These are phyloP conservation scores for Scutellaria barbata DNA, from an alignment of 257 asterid species.

Conservation along the genomic window DNA sequence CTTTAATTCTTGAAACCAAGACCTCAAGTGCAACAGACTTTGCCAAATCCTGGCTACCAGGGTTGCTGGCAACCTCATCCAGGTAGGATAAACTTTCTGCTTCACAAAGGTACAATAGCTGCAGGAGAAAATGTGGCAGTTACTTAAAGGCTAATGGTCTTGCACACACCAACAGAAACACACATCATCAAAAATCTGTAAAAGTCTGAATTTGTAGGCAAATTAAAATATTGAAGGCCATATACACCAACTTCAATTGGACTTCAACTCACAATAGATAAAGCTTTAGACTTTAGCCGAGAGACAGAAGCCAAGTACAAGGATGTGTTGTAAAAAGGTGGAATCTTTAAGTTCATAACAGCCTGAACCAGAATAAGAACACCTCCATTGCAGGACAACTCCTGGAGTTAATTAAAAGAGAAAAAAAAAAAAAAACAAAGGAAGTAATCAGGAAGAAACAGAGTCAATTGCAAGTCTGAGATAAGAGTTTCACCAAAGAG, in stretches of 20 bases:
- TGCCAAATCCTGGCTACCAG: conserved; percentile 71
- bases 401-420: conserved; percentile 53
- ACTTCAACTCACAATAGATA: conserved; percentile 83
- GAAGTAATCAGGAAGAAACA: conserved; percentile 36
- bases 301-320: conserved; percentile 64
- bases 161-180: conserved; percentile 21
- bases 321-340: conserved; percentile 49
- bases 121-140: conserved; percentile 42
- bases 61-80: conserved; percentile 90
- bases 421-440: conserved; percentile 22
- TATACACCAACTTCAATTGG: conserved; percentile 27
- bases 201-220: neutral
- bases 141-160: conserved; percentile 26
- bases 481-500: conserved; percentile 14
- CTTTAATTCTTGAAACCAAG: conserved; percentile 36
- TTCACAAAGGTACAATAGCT: conserved; percentile 95
- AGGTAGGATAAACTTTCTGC: conserved; percentile 89
- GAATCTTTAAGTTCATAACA: conserved; percentile 64
- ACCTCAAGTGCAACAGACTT: conserved; percentile 87
- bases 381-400: conserved; percentile 90
- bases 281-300: conserved; percentile 82
- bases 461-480: conserved; percentile 18
- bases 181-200: conserved; percentile 19
- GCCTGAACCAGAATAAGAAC: conserved; percentile 73
- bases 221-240: conserved; percentile 28